Base-by-base conservation (phyloP, 148 eudicot species). In the Drosera capensis region DNA sequence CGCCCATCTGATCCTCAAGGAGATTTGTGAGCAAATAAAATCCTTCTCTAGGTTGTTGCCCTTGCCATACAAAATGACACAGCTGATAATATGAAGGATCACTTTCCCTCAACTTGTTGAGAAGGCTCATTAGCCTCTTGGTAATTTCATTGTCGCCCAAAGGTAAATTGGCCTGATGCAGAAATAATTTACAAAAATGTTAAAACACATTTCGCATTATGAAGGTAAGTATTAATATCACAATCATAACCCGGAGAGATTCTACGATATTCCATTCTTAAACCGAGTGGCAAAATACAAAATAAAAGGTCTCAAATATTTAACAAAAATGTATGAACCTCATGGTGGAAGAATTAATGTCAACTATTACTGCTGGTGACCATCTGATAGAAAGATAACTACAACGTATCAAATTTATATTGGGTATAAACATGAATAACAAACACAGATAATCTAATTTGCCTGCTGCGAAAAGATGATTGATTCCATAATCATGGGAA, bases 21-120 rank as follows among this genome's bases (percentile, higher is more conserved):
- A 92, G 77, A 62, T 81, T 81, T 49, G 73, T 53, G 29, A 92
- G 93, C 43, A 84, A 69, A 67, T 76, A 85, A 59, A 63, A 74
- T 37, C 94, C 88, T 76, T 92, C 99, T 56, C 88, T 62, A 7
- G 99, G 95, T 56, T 85, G 99, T 66, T 92, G 95, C 23, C 99
- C 94, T 72, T 85, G 99, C 61, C 88, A 71, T 61, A 85, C 88
- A 60, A 92, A 68, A 60, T 85, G 80, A 51, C 82, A 76, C 25
- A 81, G 72, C 68, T 81, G 95, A 74, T 69, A 85, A 60, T 74
- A 78, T 22, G 86, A 74, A 29, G 65, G 76, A 43, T 81, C 78
- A 46, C 61, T 65, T 64, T 76, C 73, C 56, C 95, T 71, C 64
- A 65, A 51, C 61, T 52, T 78, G 43, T 69, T 42, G 15, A 92